Base-by-base conservation (phyloP, 371 early-diverging fungal species). In the Thermomucor indicae-seudaticae region DNA sequence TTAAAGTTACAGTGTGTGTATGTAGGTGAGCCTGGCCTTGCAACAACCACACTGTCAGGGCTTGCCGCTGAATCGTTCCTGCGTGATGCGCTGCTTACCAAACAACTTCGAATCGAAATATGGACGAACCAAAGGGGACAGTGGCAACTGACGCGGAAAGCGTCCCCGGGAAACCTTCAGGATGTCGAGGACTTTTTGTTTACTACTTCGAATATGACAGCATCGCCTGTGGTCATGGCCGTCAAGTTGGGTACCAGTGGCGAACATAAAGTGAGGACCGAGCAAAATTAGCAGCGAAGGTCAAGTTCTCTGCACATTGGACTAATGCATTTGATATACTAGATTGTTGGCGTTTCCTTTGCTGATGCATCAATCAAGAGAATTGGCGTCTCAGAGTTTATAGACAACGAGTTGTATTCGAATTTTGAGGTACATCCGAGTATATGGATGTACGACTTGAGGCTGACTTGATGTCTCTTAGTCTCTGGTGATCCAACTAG, bases 111-210 rank as follows among this genome's bases (percentile, higher is more conserved):
- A 14, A 71, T 97, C 6, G 95, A 96, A 63, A 91, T 97, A 19
- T 94, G 93, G 92, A 76, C 72, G n/a, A 64, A 60, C 50, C 75
- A 64, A 49, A 58, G 41, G 55, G 55, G 56, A n/a, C 47, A 57
- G 31, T 88, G 89, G 90, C 53, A 72, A 47, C 30, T 83, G 0
- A 25, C 62, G 1, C 58, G 67, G 32, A 68, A 62, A 75, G 96
- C 96, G 4, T 95, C 96, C 1, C 97, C 97, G 3, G 97, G 97
- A 17, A 94, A 96, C 51, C 61, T 95, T 43, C 87, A 89, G 57
- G 85, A 82, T 28, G 79, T 97, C 14, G 96, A 97, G 58, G 96
- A 96, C 49, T 60, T 92, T 42, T 57, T 97, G 31, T 95, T 95
- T 53, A 62, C 74, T 17, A 77, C 74, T 55, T 66, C 79, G 14